Base-by-base conservation (phyloP, 192 early-diverging fungal species). In the Fimicolochytrium jonesii region DNA sequence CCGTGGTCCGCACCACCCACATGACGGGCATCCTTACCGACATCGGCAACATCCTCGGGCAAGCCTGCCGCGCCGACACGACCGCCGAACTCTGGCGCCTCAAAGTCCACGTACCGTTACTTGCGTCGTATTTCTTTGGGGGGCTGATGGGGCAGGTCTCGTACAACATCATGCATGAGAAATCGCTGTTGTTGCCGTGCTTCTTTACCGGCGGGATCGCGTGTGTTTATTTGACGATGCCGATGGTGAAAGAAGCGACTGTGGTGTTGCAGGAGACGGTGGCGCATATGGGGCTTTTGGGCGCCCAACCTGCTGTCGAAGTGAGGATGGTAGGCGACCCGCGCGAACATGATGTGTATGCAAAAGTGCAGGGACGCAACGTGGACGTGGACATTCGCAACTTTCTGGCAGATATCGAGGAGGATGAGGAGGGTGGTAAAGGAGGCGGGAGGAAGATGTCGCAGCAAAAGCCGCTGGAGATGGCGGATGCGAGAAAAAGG, bases 1-100 rank as follows among this genome's bases (percentile, higher is more conserved):
- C 75, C 17, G 79, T 76, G 22, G 70, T 84, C 0, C 65, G 82
- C 5, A 84, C 82, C 10, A 84, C 79, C 29, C 82, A 84, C 56
- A 77, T 84, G 74, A 84, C 82, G 22, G 82, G 82, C 20, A 79
- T 79, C 43, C 50, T 61, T 29, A 79, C 76, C 9, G 82, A 84
- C 43, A 84, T 84, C 60, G 82, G 82, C 23, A 84, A 81, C 58
- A 81, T 84, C 52, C 22, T 78, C 17, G 82, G 82, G 0, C 82
- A 84, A 50, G 69, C 76, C 4, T 75, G 71, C 35, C 53, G 78
- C 11, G 44, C 52, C 25, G 78, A 84, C 64, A 68, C 72, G 23
- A 37, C 72, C 35, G 73, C 76, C 17, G 78, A 79, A 45, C 42
- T 73, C 5, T 84, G 82, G 82, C 55, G 78, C 31, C 67, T 84